phyloP scores from a whole-genome alignment of 257 asterid genomes.

The Thymus mandschuricus region DNA sequence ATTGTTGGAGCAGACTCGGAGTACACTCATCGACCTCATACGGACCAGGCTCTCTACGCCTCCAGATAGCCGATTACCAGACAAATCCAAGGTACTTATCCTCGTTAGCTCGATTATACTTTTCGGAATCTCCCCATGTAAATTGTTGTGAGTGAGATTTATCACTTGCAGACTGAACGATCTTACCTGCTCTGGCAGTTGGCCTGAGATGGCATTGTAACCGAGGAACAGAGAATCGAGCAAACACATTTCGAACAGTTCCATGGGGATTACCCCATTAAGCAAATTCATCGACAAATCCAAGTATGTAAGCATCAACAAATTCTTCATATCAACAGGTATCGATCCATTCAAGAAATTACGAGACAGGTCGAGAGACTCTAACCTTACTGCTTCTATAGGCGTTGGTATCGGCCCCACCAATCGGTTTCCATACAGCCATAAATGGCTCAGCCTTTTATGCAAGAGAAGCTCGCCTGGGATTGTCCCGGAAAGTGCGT shows the following conservation, averaged over 20 bases:
- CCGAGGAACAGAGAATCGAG: constrained; percentile 25
- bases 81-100: constrained; percentile 40
- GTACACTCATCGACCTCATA: constrained; percentile 17
- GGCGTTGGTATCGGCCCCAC: constrained; percentile 33
- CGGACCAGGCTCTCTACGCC: constrained; percentile 25
- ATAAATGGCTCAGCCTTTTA: neutral
- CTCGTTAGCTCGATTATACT: constrained; percentile 14
- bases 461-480: constrained; percentile 37
- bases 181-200: constrained; percentile 34
- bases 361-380: constrained; percentile 31
- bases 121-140: constrained; percentile 37
- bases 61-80: constrained; percentile 39
- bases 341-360: constrained; percentile 39
- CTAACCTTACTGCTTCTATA: constrained; percentile 2
- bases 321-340: constrained; percentile 35
- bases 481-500: constrained; percentile 34
- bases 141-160: constrained; percentile 38
- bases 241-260: constrained; percentile 29
- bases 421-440: constrained; percentile 32
- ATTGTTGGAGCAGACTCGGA: constrained; percentile 36
- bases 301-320: constrained; percentile 25
- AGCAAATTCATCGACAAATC: constrained; percentile 39
- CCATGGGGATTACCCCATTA: constrained; percentile 33
- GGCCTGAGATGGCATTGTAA: constrained; percentile 35
- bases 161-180: constrained; percentile 6